A percentile compares a stretch with the other conserved stretches of the same genome.
Evolutionary conservation across 495 filamentous ascomycete genomes (phyloP).

Genomic region (Cercophora sp.): DNA sequence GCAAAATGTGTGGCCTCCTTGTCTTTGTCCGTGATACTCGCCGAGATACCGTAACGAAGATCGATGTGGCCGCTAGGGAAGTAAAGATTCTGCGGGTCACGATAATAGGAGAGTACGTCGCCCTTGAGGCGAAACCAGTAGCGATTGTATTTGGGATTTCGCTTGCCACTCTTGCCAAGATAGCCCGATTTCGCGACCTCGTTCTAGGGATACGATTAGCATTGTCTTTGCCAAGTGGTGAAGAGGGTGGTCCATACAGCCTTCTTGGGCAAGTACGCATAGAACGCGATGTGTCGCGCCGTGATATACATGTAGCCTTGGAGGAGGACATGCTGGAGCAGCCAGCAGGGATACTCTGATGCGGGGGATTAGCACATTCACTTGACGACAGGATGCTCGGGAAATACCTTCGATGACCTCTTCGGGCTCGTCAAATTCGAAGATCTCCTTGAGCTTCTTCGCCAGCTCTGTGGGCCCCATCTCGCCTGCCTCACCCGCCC

Average conservation of each 20-base stretch:
- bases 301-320: slow-evolving; percentile 98
- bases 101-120: slow-evolving; percentile 92
- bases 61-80: slow-evolving; percentile 92
- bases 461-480: slow-evolving; percentile 51
- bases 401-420: slow-evolving; percentile 73
- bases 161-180: slow-evolving; percentile 81
- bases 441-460: slow-evolving; percentile 77
- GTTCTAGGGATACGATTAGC: slow-evolving; percentile 50
- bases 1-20: slow-evolving; percentile 74
- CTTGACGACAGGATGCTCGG: background rate
- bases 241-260: too few species aligned
- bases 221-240: too few species aligned
- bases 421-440: slow-evolving; percentile 76
- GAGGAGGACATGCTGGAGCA: slow-evolving; percentile 86
- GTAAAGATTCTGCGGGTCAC: slow-evolving; percentile 77
- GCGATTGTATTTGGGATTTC: slow-evolving; percentile 83
- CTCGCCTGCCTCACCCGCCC: slow-evolving; percentile 32
- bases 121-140: slow-evolving; percentile 98
- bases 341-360: slow-evolving; percentile 88
- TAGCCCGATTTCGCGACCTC: slow-evolving; percentile 82
- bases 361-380: background rate
- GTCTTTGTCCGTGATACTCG: slow-evolving; percentile 66
- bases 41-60: slow-evolving; percentile 85
- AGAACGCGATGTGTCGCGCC: slow-evolving; percentile 89
- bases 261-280: slow-evolving; percentile 92